Base-by-base conservation (phyloP, 1,139 yeast genomes). In the Saccharomyces hybrid region DNA sequence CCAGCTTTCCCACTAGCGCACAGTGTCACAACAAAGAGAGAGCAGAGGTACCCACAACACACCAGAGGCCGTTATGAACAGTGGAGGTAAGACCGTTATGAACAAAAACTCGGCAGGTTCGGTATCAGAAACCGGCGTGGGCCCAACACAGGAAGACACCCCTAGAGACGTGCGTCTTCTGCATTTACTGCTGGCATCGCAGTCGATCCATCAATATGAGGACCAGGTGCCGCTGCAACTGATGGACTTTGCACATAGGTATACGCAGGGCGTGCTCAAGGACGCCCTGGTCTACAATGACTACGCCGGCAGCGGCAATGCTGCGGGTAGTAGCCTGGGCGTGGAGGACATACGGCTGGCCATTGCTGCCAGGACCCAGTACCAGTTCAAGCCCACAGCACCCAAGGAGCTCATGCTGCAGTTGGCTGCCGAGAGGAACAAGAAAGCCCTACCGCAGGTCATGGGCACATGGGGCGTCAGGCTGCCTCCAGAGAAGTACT, bases 401-500 rank as follows among this genome's bases (percentile, higher is more conserved):
- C 96, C 97, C 6, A 93, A 93, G 70, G 98, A 93, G 69, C 76
- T 93, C 62, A 73, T 93, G 60, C 75, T 93, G 69, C 97, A 93
- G 70, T 75, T 93, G 63, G 99, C 99, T 0, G 87, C 85, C 41
- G 99, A 95, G 68, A 78, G 97, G 62, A 93, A 93, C 70, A 84
- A 89, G 62, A 84, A 88, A 68, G 85, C 96, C 0, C 76, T 93
- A 56, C 99, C 99, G 5, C 89, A 95, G 7, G 93, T 93, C 31
- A 84, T 90, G 70, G 95, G 95, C 27, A 82, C 86, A 54, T 91
- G 93, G 86, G 99, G 99, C 23, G 78, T 93, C 54, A 81, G 97
- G 59, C 76, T 95, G 55, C 99, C 99, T 3, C 99, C 99, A 8
- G 99, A 93, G 74, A 93, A 91, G 79, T 91, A 90, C 73, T 93